Evolutionary conservation across 2,329 filamentous ascomycete genomes (phyloP).

Genomic region (Trichophyton verrucosum): DNA sequence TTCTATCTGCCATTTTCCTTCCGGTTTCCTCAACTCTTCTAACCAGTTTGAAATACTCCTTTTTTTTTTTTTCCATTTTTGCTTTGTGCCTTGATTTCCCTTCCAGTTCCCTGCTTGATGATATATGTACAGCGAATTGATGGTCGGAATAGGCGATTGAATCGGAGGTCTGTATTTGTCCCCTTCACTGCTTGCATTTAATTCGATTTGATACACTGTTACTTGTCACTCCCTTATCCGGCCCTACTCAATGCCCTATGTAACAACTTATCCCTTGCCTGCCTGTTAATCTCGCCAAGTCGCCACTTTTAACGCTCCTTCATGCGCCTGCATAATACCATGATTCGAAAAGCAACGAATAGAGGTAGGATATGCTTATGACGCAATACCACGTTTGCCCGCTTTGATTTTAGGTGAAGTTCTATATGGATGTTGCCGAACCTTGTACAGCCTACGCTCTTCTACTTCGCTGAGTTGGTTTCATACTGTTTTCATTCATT

Average conservation of each 20-base stretch:
- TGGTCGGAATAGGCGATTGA: slow-evolving; percentile 3
- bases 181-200: background rate
- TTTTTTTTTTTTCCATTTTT: background rate
- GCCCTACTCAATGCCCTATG: background rate
- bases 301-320: background rate
- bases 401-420: background rate
- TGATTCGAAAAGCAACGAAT: background rate
- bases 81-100: background rate
- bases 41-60: background rate
- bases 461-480: background rate
- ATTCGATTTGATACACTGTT: background rate
- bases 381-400: background rate
- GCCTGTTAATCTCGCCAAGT: background rate
- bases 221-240: background rate
- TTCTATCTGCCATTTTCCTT: background rate
- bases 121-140: slow-evolving; percentile 4
- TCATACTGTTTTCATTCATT: background rate
- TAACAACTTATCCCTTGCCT: background rate
- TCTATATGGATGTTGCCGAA: background rate
- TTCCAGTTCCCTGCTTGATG: background rate
- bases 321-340: background rate
- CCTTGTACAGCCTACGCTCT: background rate
- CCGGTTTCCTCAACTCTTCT: background rate
- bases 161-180: background rate
- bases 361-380: background rate